Base-by-base conservation (phyloP, 2,329 filamentous ascomycete genomes). In the Xylariomycetidae sp. region DNA sequence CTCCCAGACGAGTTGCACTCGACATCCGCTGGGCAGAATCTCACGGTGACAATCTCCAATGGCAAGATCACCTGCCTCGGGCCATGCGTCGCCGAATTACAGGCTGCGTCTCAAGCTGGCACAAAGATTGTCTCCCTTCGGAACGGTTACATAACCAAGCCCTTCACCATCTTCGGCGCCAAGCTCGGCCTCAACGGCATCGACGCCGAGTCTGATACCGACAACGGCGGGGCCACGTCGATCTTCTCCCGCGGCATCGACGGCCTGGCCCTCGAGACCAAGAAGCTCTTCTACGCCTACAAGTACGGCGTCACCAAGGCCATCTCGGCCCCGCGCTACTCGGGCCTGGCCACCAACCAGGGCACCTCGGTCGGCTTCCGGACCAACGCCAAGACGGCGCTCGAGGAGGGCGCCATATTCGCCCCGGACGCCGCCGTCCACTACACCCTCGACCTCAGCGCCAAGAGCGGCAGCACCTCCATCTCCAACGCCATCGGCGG, bases 151-250 rank as follows among this genome's bases (percentile, higher is more conserved):
- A 48, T 84, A n/a, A 71, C 73, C 5, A 64, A 70, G 5, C 65
- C 77, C 1, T 70, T 83, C 40, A 80, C 75, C 3, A 75, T 73
- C 2, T 74, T 82, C 18, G 78, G 72, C 1, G 73, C 76, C 4
- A 62, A 62, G 2, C 58, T 85, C 1, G 81, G 81, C 1, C 66
- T 85, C 6, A 73, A 73, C 41, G 79, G 76, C 33, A 83, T 85
- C 33, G 70, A 74, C 37, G 66, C 66, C 4, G 81, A 84, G 41
- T 50, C 60, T 6, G 59, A 61, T 28, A 74, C 69, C 1, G 72
- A 75, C 41, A 75, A 77, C 38, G 74, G 74, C 2, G 50, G 53
- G 2, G 64, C 60, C 36, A 54, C 57, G 0, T 53, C 63, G 0
- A 50, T 61, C 5, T 81, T 82, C 46, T 76, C 72, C 28, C 69